A percentile compares a stretch with the other conserved stretches of the same genome.
Evolutionary conservation across 768 basidiomycete species (phyloP).

Genomic region (Suillus lakei): DNA sequence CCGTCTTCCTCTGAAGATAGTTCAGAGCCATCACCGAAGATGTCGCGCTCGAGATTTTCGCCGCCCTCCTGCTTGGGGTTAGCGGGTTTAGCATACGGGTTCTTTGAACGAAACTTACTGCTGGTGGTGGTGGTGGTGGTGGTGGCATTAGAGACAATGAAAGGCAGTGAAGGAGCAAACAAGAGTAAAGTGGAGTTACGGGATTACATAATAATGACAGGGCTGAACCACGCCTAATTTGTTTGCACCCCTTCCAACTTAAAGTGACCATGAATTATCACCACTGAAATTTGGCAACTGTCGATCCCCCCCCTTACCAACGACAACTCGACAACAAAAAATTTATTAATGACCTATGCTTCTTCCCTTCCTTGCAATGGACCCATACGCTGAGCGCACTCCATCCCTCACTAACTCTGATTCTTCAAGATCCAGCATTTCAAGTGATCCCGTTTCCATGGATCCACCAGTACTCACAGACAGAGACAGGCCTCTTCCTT

Average conservation of each 20-base stretch:
- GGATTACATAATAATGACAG: not conserved
- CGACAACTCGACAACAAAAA: not conserved
- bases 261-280: not conserved
- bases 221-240: not conserved
- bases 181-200: not conserved
- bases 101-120: constrained; percentile 3
- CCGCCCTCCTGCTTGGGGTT: constrained; percentile 17
- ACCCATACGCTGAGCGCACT: constrained; percentile 25
- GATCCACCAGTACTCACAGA: not conserved
- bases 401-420: constrained; percentile 36
- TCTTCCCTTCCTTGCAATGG: constrained; percentile 26
- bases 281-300: constrained; percentile 2
- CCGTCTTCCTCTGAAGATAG: constrained; percentile 77
- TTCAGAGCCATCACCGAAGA: constrained; percentile 87
- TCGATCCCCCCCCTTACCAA: not conserved
- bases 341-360: constrained; percentile 12
- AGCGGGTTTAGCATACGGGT: not conserved
- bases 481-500: constrained; percentile 23
- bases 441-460: constrained; percentile 23
- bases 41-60: constrained; percentile 63
- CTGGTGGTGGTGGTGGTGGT: not conserved
- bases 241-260: constrained; percentile 1
- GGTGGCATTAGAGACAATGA: constrained; percentile 15
- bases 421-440: constrained; percentile 20
- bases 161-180: constrained; percentile 3